Evolutionary conservation across 352 stramenopile genomes (phyloP), one percentile per base, ranked within the genome.

Genomic region (Globisporangium carolinianum): DNA sequence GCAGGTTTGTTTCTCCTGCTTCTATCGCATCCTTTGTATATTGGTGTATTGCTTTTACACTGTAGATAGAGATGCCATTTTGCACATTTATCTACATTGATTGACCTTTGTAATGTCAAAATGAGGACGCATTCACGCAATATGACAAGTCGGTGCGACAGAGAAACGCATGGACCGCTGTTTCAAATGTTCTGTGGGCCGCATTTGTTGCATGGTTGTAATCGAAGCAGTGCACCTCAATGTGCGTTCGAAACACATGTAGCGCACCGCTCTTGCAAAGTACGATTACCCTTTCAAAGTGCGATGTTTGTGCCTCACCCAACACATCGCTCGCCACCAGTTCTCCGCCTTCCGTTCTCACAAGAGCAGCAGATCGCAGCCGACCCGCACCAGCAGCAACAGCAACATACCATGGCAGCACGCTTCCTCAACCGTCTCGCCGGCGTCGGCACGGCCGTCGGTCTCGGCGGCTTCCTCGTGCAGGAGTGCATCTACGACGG

Each of bases 401-500:
- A 53, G 58, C 53, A 54, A 68, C 24, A 32, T 32, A 32, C 24
- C 39, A 92, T 89, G 83, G 80, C 81, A 12, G 71, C 75, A 47
- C 67, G 75, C 63, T 87, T 91, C 60, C 68, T 94, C 49, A 91
- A 94, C 75, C 73, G 83, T 55, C 46, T 91, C 53, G 82, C 76
- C 32, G 65, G 60, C 48, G 49, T 87, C 59, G 79, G 74, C 71
- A 57, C 68, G 24, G 73, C 76, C 65, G 69, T 94, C 51, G 76
- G 79, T 50, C 66, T 90, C 49, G 78, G 79, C 53, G 78, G 78
- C 46, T 88, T 89, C 58, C 69, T 73, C 45, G 39, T 86, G 24
- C 78, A 91, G 63, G 76, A 91, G 64, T 91, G 79, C 64, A 86
- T 94, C 62, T 94, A 91, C 64, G 82, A 94, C 52, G 83, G 83